A percentile compares a stretch with the other conserved stretches of the same genome.
Evolutionary conservation across 1,139 yeast genomes (phyloP).

Genomic region (Debaryomyces sp.): DNA sequence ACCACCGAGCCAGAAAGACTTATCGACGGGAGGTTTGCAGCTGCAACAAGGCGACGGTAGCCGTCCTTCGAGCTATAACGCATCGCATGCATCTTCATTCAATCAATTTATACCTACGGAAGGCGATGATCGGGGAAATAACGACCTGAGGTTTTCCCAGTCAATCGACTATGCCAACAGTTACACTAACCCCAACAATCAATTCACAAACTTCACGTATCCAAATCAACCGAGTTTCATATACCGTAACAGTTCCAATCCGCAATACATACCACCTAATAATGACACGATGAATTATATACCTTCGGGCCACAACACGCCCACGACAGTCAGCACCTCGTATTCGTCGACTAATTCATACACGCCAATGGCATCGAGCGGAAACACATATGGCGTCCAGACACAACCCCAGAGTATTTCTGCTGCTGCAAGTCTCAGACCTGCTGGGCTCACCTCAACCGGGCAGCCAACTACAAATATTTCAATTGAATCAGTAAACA

Average conservation of each 20-base stretch:
- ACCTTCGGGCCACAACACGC: constrained; percentile 56
- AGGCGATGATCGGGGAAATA: background rate
- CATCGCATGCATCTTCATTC: constrained; percentile 4
- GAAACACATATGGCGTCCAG: constrained; percentile 5
- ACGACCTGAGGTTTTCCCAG: constrained; percentile 6
- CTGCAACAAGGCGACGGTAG: constrained; percentile 1
- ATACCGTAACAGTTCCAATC: background rate
- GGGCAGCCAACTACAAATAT: constrained; percentile 53
- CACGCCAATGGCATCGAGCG: constrained; percentile 30
- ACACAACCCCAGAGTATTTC: constrained; percentile 15
- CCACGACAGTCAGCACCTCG: constrained; percentile 53
- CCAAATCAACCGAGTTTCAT: constrained; percentile 7
- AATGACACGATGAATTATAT: constrained; percentile 39
- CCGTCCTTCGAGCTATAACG: constrained; percentile 5
- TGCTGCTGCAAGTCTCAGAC: constrained; percentile 17
- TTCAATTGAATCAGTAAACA: constrained; percentile 47
- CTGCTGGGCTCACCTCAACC: constrained; percentile 28
- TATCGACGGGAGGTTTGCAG: background rate
- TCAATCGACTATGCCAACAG: constrained; percentile 5
- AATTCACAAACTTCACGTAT: constrained; percentile 8
- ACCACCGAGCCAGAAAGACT: background rate
- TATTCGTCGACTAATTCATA: constrained; percentile 48
- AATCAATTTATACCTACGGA: constrained; percentile 12
- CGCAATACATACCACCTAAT: constrained; percentile 10
- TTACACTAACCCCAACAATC: constrained; percentile 2